Percentiles rank a stretch among this genome's conserved stretches.
These are phyloP conservation scores for Exophiala oligosperma DNA, from an alignment of 2,329 filamentous ascomycete species.

Conservation along the genomic window DNA sequence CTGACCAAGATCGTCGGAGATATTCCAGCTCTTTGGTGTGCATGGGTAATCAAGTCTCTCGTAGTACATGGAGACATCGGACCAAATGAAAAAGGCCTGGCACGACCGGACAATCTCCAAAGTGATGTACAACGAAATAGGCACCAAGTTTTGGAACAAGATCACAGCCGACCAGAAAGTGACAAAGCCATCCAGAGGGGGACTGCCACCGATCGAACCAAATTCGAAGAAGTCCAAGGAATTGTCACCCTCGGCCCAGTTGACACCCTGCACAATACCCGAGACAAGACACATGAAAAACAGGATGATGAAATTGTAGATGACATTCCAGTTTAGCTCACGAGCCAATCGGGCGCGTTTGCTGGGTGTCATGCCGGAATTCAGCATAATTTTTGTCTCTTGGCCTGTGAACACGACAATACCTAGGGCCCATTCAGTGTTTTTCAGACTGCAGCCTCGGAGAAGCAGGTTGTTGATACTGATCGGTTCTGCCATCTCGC, in stretches of 20 bases:
- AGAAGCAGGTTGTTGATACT: constrained; percentile 93
- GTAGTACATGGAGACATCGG: constrained; percentile 95
- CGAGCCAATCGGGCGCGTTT: constrained; percentile 90
- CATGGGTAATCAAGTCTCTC: constrained; percentile 91
- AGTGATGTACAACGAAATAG: constrained; percentile 96
- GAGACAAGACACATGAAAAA: constrained; percentile 85
- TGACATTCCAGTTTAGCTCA: constrained; percentile 94
- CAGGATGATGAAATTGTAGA: constrained; percentile 92
- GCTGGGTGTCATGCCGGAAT: constrained; percentile 89
- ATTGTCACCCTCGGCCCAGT: constrained; percentile 73
- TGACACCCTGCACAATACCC: constrained; percentile 79
- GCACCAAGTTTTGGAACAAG: constrained; percentile 96
- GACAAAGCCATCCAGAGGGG: constrained; percentile 83
- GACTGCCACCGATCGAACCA: constrained; percentile 73
- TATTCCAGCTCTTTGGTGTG: constrained; percentile 98
- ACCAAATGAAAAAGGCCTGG: constrained; percentile 97
- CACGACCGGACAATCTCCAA: constrained; percentile 91
- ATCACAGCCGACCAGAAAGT: constrained; percentile 96
- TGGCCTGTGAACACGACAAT: constrained; percentile 92
- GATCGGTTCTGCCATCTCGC: constrained; percentile 87
- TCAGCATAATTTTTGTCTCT: constrained; percentile 99
- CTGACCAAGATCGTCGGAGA: constrained; percentile 95
- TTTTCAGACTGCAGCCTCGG: constrained; percentile 87
- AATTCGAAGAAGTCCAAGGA: constrained; percentile 81
- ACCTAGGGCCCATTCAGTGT: constrained; percentile 94